Evolutionary conservation across 768 basidiomycete genomes (phyloP), one percentile per base, ranked within the genome.

Genomic region (Amylocystis lapponica): DNA sequence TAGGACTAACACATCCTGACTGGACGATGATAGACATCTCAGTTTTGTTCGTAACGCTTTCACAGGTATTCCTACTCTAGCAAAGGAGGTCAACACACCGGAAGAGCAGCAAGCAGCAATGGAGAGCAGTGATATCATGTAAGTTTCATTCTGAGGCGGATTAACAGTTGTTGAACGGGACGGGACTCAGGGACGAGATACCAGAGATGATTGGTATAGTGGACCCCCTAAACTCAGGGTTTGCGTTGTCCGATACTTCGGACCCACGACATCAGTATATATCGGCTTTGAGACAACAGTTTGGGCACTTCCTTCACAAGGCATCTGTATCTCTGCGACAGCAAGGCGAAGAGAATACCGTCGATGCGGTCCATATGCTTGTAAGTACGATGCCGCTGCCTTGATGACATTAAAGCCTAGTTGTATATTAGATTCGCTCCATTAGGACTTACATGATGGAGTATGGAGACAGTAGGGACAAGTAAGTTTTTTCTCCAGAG

Each of bases 261-360:
- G 86, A 92, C 57, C 75, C 75, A 3, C 73, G 79, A 26, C 79
- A 83, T 56, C 68, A 74, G 47, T 83, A 79, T 49, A 74, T 89
- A 14, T 60, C 66, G 5, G 51, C 61, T 2, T 61, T 90, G 46
- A 76, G 78, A 39, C 61, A 66, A 17, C 75, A 83, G 7, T 83
- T 86, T 49, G 86, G 86, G 1, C 63, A 65, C 19, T 78, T 89
- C 50, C 65, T 95, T 22, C 85, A 88, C 51, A 61, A 69, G 20
- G 86, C 87, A 0, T 88, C 89, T 0, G 66, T 70, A 5, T 75
- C 77, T 14, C 61, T 90, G 50, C 74, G 74, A 27, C 72, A 77
- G 47, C 86, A 87, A 60, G 86, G 86, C 5, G 82, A 85, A 55
- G 83, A 86, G 61, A 86, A 83, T 50, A 83, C 81, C 2, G 78